These are phyloP conservation scores for Cystobasidiaceae sp. DNA, from an alignment of 1,284 basidiomycete species.

Conservation along the genomic window DNA sequence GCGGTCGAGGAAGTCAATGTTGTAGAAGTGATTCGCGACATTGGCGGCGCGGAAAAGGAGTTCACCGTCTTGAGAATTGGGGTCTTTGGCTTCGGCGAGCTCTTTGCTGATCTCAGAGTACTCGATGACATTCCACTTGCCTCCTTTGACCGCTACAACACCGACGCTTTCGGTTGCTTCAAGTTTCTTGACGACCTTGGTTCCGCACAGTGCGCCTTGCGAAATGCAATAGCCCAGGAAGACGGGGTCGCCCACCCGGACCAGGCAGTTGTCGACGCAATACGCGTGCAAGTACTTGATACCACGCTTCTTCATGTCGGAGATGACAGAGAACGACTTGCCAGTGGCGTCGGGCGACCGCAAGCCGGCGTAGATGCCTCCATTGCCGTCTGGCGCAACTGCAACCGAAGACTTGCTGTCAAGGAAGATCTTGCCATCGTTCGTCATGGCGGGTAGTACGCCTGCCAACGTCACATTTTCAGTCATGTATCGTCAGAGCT, in stretches of 20 bases:
- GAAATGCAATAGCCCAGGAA: conserved; percentile 90
- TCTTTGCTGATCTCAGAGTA: conserved; percentile 92
- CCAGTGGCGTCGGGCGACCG: conserved; percentile 7
- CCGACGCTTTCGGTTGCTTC: conserved; percentile 87
- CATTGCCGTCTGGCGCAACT: conserved; percentile 96
- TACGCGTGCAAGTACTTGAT: conserved; percentile 90
- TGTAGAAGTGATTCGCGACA: conserved; percentile 99
- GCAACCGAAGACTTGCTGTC: conserved; percentile 71
- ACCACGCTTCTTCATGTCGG: conserved; percentile 70
- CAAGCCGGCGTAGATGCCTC: conserved; percentile 58
- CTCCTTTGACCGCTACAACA: conserved; percentile 77
- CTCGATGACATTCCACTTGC: conserved; percentile 87
- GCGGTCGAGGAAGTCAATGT: conserved; percentile 71
- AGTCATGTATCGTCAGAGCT: no score
- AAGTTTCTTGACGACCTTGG: conserved; percentile 92
- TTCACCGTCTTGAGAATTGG: conserved; percentile 57
- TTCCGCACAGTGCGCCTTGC: conserved; percentile 79
- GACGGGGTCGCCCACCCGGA: conserved; percentile 91
- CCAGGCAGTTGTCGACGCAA: conserved; percentile 98
- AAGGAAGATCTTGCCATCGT: conserved; percentile 90
- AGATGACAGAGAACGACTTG: conserved; percentile 57
- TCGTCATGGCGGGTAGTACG: conserved; percentile 87
- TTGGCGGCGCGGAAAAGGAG: conserved; percentile 91
- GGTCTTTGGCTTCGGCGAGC: conserved; percentile 67
- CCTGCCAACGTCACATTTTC: no score